Percentiles rank a stretch among this genome's conserved stretches.
phyloP scores from a whole-genome alignment of 192 early-diverging fungal species.

The Coemansia aciculifera region DNA sequence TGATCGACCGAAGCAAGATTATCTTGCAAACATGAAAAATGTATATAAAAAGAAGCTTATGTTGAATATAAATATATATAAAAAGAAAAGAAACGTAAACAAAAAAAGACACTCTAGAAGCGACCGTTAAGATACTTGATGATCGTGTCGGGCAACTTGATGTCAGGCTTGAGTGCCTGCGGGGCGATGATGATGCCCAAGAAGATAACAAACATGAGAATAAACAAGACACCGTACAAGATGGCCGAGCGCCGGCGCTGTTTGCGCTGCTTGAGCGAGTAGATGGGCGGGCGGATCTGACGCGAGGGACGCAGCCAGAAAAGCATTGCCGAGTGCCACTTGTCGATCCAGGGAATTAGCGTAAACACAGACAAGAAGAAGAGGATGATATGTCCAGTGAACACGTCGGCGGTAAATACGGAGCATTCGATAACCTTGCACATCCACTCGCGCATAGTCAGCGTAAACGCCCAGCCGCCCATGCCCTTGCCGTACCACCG shows the following conservation, averaged over 20 bases:
- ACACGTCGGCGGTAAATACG: constrained; percentile 76
- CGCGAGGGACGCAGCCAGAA: constrained; percentile 82
- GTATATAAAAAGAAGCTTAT: background rate
- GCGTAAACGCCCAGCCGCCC: constrained; percentile 65
- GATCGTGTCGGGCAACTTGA: constrained; percentile 36
- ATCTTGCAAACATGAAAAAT: background rate
- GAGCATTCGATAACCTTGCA: constrained; percentile 87
- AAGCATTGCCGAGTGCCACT: constrained; percentile 76
- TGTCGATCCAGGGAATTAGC: constrained; percentile 71
- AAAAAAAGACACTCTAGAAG: constrained; percentile 31
- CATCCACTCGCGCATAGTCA: constrained; percentile 75
- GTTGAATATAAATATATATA: background rate
- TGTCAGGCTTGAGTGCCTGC: constrained; percentile 49
- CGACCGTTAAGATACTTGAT: constrained; percentile 48
- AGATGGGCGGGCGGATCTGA: constrained; percentile 75
- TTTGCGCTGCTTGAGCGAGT: constrained; percentile 64
- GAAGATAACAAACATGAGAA: constrained; percentile 63
- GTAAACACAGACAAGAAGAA: constrained; percentile 74
- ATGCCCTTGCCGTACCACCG: constrained; percentile 77
- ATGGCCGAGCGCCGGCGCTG: constrained; percentile 66
- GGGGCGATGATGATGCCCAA: constrained; percentile 66
- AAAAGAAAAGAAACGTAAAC: background rate
- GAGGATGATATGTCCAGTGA: constrained; percentile 73
- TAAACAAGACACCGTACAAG: constrained; percentile 69
- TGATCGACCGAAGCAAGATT: background rate